Evolutionary conservation across 2,329 filamentous ascomycete species (phyloP), one percentile per base, ranked within the genome.

Genomic region (Fusarium sulawesiense): DNA sequence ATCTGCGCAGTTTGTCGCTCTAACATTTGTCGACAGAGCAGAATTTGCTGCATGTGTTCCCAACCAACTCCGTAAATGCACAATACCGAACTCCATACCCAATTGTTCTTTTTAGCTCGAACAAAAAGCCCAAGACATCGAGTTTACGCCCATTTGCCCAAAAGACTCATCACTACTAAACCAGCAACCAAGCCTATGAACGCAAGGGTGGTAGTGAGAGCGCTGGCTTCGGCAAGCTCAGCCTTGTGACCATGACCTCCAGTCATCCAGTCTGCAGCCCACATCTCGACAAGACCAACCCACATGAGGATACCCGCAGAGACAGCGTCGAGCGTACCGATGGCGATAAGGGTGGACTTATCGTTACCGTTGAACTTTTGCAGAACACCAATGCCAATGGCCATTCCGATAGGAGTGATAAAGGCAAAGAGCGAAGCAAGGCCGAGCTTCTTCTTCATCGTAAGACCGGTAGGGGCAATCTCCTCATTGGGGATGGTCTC

Each of bases 231-330:
- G 18, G 85, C 78, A 77, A 92, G 78, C 74, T 91, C 87, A 21
- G 78, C 77, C 68, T 75, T 75, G 42, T 76, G 73, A 10, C 79
- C 79, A 40, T 80, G 79, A 11, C 70, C 60, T 20, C 85, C 86
- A 2, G 82, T 82, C 73, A 88, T 86, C 92, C 92, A 94, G 76
- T 94, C 92, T 42, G 86, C 83, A 4, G 90, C 90, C 88, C 90
- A 90, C 91, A 94, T 93, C 80, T 94, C 92, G 0, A 94, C 91
- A 2, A 94, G 80, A 3, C 91, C 91, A 3, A 94, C 91, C 91
- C 92, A 94, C n/a, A 92, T 81, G 32, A 94, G 83, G 46, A 95
- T 92, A 29, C 92, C 92, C 0, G 92, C 91, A 1, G 89, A 92
- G 12, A 94, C 76, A 8, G 92, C 90, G 77, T 94, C 89, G 2